Evolutionary conservation across 1,139 yeast genomes (phyloP).

Genomic region (Suhomyces anneliseae): DNA sequence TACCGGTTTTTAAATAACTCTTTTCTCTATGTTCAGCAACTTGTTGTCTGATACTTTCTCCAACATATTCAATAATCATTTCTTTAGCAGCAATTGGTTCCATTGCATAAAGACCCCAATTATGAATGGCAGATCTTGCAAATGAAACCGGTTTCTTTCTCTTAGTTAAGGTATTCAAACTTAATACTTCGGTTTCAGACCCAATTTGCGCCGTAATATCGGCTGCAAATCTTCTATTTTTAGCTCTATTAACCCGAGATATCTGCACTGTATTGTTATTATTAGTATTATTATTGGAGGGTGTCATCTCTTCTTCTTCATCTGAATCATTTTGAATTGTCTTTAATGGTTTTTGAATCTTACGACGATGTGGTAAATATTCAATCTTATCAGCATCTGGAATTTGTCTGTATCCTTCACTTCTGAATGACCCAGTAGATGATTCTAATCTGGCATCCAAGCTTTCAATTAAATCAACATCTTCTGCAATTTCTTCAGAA

Average conservation of each 20-base stretch:
- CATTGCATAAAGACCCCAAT: slow-evolving; percentile 95
- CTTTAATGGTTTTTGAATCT: slow-evolving; percentile 53
- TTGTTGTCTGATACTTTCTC: slow-evolving; percentile 91
- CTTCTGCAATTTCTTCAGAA: slow-evolving; percentile 27
- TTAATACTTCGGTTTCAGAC: slow-evolving; percentile 76
- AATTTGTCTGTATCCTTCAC: slow-evolving; percentile 74
- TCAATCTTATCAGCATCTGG: slow-evolving; percentile 71
- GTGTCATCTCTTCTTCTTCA: slow-evolving; percentile 27
- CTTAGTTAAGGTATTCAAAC: slow-evolving; percentile 76
- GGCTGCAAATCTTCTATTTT: slow-evolving; percentile 86
- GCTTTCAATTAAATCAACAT: slow-evolving; percentile 29
- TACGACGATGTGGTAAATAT: slow-evolving; percentile 75
- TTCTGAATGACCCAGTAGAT: slow-evolving; percentile 62
- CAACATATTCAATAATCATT: slow-evolving; percentile 98
- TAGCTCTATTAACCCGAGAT: slow-evolving; percentile 85
- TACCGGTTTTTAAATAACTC: slow-evolving; percentile 83
- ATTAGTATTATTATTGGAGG: slow-evolving; percentile 8
- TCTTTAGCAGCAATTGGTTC: slow-evolving; percentile 94
- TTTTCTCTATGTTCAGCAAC: slow-evolving; percentile 93
- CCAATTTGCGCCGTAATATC: slow-evolving; percentile 86
- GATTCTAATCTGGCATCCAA: slow-evolving; percentile 44
- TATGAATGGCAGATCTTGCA: slow-evolving; percentile 95
- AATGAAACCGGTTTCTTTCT: slow-evolving; percentile 92
- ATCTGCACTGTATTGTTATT: slow-evolving; percentile 40
- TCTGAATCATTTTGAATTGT: slow-evolving; percentile 61